phyloP scores from a whole-genome alignment of 2,329 filamentous ascomycete genomes.

The Alternaria conjuncta region DNA sequence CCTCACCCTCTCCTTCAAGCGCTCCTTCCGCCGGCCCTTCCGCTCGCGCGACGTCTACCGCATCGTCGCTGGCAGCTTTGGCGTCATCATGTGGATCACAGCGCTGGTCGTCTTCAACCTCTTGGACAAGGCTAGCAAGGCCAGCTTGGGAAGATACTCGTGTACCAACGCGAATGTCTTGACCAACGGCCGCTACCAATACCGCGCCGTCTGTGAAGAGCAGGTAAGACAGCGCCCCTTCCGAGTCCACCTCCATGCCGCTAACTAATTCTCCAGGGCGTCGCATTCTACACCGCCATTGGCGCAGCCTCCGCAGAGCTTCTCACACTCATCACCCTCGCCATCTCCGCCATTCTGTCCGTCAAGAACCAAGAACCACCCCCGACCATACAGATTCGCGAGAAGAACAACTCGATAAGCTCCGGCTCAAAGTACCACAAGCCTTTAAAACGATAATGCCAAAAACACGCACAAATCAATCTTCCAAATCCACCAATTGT shows the following conservation, averaged over 20 bases:
- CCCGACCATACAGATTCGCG: conserved; percentile 33
- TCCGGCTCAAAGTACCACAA: conserved; percentile 25
- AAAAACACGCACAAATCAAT: conserved; percentile 1
- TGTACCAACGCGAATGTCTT: conserved; percentile 43
- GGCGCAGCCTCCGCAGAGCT: conserved; percentile 41
- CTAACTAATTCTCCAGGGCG: conserved; percentile 34
- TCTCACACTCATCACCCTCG: conserved; percentile 42
- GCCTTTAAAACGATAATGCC: conserved; percentile 20
- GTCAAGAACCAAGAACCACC: conserved; percentile 31
- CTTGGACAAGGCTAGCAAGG: conserved; percentile 45
- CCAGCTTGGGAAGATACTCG: conserved; percentile 45
- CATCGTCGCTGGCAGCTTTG: conserved; percentile 42
- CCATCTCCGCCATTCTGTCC: conserved; percentile 36
- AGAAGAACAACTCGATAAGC: conserved; percentile 35
- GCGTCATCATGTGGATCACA: conserved; percentile 43
- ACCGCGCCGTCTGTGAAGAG: conserved; percentile 47
- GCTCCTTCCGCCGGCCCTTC: conserved; percentile 42
- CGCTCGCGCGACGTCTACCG: conserved; percentile 45
- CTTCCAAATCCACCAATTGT: background rate
- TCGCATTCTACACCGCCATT: conserved; percentile 47
- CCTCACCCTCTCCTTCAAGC: conserved; percentile 40
- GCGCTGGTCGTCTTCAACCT: conserved; percentile 43
- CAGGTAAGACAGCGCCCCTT: conserved; percentile 30
- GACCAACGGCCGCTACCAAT: conserved; percentile 47
- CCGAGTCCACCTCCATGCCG: background rate